Evolutionary conservation across 2,329 filamentous ascomycete species (phyloP).

Genomic region (Alternaria panax): DNA sequence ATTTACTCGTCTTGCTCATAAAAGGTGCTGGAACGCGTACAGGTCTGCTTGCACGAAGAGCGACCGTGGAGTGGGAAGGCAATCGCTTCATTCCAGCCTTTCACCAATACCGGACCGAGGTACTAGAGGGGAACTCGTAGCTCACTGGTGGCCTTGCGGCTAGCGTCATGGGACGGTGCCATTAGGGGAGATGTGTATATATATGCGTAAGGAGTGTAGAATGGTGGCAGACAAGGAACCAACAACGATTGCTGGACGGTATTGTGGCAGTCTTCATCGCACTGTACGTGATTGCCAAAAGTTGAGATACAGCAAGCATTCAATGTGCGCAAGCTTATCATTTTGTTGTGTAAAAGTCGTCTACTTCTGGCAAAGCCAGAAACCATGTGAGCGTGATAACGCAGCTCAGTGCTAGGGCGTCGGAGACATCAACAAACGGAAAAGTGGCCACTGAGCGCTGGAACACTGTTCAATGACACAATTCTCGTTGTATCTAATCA

Average conservation of each 20-base stretch:
- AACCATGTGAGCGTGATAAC: too few relatives aligned
- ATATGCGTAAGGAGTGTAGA: background rate
- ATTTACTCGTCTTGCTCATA: background rate
- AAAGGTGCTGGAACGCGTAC: background rate
- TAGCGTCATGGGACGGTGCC: background rate
- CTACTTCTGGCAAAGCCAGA: too few relatives aligned
- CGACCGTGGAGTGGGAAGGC: background rate
- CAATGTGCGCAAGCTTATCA: too few relatives aligned
- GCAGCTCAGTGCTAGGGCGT: too few relatives aligned
- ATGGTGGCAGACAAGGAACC: background rate
- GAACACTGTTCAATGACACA: too few relatives aligned
- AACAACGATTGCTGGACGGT: background rate
- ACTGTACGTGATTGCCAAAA: background rate
- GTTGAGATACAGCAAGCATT: too few relatives aligned
- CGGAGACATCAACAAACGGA: too few relatives aligned
- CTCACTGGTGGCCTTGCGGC: too few relatives aligned
- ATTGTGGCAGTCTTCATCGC: background rate
- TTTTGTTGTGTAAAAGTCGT: too few relatives aligned
- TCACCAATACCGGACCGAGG: background rate
- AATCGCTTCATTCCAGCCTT: background rate
- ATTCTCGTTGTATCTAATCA: too few relatives aligned
- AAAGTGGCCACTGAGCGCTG: too few relatives aligned
- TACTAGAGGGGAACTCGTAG: background rate
- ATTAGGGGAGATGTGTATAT: background rate
- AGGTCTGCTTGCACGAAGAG: background rate